phyloP scores from a whole-genome alignment of 805 yeast genomes.

The Blastobotrys peoriensis region DNA sequence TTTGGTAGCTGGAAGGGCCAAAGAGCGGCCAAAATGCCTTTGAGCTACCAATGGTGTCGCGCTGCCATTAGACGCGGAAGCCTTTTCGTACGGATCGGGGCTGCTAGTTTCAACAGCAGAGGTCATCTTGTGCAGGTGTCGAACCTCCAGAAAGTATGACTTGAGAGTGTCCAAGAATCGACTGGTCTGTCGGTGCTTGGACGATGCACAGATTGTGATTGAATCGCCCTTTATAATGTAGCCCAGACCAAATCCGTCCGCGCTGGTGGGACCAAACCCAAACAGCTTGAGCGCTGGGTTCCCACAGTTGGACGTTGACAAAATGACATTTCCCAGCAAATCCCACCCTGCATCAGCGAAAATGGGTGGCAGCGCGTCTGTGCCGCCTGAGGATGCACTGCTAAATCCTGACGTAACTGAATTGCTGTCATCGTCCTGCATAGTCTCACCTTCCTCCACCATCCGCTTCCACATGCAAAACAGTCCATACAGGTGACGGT shows the following conservation, averaged over 20 bases:
- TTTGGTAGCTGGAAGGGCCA: conserved; percentile 11
- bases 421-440: conserved; percentile 19
- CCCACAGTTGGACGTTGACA: conserved; percentile 87
- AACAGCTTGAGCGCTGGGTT: conserved; percentile 80
- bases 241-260: conserved; percentile 91
- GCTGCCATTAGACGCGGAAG: conserved; percentile 1
- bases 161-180: conserved; percentile 67
- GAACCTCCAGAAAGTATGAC: conserved; percentile 54
- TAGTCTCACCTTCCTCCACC: conserved; percentile 23
- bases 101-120: conserved; percentile 6
- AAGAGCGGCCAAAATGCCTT: conserved; percentile 17
- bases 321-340: conserved; percentile 66
- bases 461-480: conserved; percentile 73
- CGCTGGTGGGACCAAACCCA: conserved; percentile 88
- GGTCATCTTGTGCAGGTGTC: conserved; percentile 34
- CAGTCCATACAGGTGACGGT: conserved; percentile 81
- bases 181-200: conserved; percentile 82
- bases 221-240: conserved; percentile 79
- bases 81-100: conserved; percentile 1
- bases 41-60: not conserved
- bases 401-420: conserved; percentile 19
- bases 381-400: conserved; percentile 15
- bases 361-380: conserved; percentile 47
- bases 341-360: conserved; percentile 90
- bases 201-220: conserved; percentile 72